phyloP scores from a whole-genome alignment of 192 early-diverging fungal genomes.

The Backusella tarrabulga region DNA sequence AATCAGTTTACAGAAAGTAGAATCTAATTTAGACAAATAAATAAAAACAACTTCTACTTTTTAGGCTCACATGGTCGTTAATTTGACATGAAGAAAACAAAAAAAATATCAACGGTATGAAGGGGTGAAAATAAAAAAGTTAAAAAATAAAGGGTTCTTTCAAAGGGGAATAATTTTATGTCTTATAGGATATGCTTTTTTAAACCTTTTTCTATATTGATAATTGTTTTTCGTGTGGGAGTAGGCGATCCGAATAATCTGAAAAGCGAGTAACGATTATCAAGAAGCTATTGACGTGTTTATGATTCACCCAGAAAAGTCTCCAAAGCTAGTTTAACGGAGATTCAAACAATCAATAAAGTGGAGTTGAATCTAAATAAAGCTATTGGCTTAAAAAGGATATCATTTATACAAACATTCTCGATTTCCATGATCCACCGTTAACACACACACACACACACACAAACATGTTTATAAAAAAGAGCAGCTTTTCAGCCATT shows the following conservation, averaged over 20 bases:
- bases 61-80: neutral
- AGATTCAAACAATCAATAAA: neutral
- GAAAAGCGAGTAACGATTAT: neutral
- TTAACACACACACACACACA: neutral
- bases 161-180: neutral
- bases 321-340: neutral
- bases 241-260: neutral
- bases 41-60: neutral
- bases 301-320: neutral
- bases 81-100: slow-evolving; percentile 1
- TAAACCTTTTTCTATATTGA: neutral
- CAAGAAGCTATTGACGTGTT: neutral
- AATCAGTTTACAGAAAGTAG: neutral
- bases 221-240: neutral
- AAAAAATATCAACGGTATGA: neutral
- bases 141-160: neutral
- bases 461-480: neutral
- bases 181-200: neutral
- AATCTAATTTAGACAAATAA: neutral
- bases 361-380: slow-evolving; percentile 10
- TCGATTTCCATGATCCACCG: slow-evolving; percentile 15
- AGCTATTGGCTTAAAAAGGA: slow-evolving; percentile 2
- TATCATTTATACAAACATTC: slow-evolving; percentile 14
- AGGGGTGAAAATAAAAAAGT: neutral
- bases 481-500: neutral